These are phyloP conservation scores for Russula compacta DNA, from an alignment of 768 basidiomycete species.

Conservation along the genomic window DNA sequence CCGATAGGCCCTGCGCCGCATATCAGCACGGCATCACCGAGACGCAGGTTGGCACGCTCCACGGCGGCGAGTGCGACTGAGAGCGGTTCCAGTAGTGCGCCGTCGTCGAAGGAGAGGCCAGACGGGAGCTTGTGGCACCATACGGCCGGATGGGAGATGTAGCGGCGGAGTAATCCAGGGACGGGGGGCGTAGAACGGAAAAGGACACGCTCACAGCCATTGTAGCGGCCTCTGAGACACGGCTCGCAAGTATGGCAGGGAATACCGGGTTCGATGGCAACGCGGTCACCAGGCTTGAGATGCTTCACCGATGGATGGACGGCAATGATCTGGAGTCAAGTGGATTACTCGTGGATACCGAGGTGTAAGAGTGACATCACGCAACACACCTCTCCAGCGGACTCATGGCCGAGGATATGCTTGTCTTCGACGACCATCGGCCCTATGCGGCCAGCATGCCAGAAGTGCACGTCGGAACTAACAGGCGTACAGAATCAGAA, in stretches of 20 bases:
- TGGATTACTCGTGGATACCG: neutral
- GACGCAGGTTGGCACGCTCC: constrained; percentile 52
- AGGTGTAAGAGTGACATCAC: neutral
- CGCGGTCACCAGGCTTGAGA: constrained; percentile 43
- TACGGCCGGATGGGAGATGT: constrained; percentile 16
- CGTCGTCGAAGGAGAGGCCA: constrained; percentile 56
- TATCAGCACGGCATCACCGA: constrained; percentile 54
- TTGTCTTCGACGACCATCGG: constrained; percentile 65
- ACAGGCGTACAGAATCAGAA: neutral
- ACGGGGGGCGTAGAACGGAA: constrained; percentile 66
- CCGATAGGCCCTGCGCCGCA: constrained; percentile 67
- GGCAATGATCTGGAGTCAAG: neutral
- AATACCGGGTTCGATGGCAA: constrained; percentile 62
- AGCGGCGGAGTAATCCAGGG: constrained; percentile 23
- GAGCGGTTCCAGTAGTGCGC: constrained; percentile 57
- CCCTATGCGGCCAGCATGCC: constrained; percentile 61
- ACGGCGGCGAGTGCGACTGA: constrained; percentile 62
- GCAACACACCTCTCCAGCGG: constrained; percentile 47
- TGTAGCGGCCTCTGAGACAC: constrained; percentile 57
- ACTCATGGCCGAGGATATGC: constrained; percentile 45
- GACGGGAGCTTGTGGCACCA: constrained; percentile 55
- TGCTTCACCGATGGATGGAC: constrained; percentile 10
- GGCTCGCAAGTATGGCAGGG: constrained; percentile 57
- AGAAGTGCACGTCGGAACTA: constrained; percentile 68
- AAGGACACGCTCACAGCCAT: constrained; percentile 45